These are phyloP conservation scores for Salvia miltiorrhiza DNA, from an alignment of 257 asterid species.

Conservation along the genomic window DNA sequence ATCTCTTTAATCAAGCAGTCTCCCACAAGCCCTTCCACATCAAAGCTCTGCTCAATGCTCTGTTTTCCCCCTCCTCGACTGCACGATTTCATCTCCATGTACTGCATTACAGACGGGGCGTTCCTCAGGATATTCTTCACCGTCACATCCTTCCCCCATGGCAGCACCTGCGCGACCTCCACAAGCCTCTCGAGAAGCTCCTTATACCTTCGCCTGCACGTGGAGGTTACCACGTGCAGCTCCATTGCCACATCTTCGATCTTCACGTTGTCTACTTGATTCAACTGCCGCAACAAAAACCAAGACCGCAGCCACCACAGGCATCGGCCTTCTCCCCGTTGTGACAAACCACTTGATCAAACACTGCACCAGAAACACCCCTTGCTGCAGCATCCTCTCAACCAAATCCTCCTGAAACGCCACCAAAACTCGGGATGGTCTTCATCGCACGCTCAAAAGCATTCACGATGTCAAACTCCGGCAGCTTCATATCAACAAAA, in stretches of 20 bases:
- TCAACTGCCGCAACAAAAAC: conserved; percentile 58
- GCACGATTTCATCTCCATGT: conserved; percentile 71
- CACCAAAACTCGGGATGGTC: conserved; percentile 32
- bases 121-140: conserved; percentile 64
- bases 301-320: conserved; percentile 77
- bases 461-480: conserved; percentile 60
- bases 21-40: conserved; percentile 46
- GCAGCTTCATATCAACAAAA: conserved; percentile 56
- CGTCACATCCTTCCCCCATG: conserved; percentile 83
- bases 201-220: conserved; percentile 67
- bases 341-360: conserved; percentile 84
- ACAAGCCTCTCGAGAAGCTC: conserved; percentile 73
- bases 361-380: conserved; percentile 77
- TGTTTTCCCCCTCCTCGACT: conserved; percentile 2
- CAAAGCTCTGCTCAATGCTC: conserved; percentile 32
- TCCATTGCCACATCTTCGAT: conserved; percentile 58
- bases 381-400: conserved; percentile 61
- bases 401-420: conserved; percentile 40
- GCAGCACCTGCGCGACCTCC: conserved; percentile 58
- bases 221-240: conserved; percentile 43
- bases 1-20: conserved; percentile 45
- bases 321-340: conserved; percentile 77
- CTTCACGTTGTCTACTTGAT: conserved; percentile 36
- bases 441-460: conserved; percentile 40
- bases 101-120: conserved; percentile 71